Percentiles rank a stretch among this genome's conserved stretches.
phyloP scores from a whole-genome alignment of 768 basidiomycete genomes.

The Boletales sp. region DNA sequence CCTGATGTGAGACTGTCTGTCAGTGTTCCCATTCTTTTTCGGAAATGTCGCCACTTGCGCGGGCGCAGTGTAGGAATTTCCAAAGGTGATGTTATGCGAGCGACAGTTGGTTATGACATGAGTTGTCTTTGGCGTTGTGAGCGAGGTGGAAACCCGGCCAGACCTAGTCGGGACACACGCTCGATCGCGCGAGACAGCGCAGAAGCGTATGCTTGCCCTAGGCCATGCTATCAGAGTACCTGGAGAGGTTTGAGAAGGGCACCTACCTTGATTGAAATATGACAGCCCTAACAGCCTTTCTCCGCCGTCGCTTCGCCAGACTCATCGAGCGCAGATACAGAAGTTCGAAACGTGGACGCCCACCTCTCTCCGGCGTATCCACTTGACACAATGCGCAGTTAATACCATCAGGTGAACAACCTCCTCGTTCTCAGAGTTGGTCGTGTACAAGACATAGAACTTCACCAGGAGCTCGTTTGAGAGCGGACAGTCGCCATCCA shows the following conservation, averaged over 20 bases:
- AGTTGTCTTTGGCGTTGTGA: conserved; percentile 30
- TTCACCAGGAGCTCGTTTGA: conserved; percentile 41
- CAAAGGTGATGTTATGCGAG: conserved; percentile 44
- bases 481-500: conserved; percentile 35
- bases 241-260: neutral
- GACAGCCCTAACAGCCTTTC: conserved; percentile 37
- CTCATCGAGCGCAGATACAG: conserved; percentile 24
- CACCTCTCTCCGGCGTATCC: conserved; percentile 32
- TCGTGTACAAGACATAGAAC: conserved; percentile 39
- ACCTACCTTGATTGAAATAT: conserved; percentile 38
- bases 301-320: conserved; percentile 42
- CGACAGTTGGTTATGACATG: conserved; percentile 39
- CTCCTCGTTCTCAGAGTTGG: conserved; percentile 25
- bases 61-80: conserved; percentile 45
- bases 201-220: conserved; percentile 61
- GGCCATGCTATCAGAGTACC: too few relatives aligned
- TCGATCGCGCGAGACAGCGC: conserved; percentile 34
- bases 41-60: conserved; percentile 50
- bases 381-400: conserved; percentile 47
- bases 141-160: conserved; percentile 13
- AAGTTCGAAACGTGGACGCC: conserved; percentile 16
- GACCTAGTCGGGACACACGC: conserved; percentile 38
- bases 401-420: conserved; percentile 41
- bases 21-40: conserved; percentile 52
- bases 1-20: conserved; percentile 49